These are phyloP conservation scores for Claviceps digitariae DNA, from an alignment of 2,329 filamentous ascomycete genomes.

Conservation along the genomic window DNA sequence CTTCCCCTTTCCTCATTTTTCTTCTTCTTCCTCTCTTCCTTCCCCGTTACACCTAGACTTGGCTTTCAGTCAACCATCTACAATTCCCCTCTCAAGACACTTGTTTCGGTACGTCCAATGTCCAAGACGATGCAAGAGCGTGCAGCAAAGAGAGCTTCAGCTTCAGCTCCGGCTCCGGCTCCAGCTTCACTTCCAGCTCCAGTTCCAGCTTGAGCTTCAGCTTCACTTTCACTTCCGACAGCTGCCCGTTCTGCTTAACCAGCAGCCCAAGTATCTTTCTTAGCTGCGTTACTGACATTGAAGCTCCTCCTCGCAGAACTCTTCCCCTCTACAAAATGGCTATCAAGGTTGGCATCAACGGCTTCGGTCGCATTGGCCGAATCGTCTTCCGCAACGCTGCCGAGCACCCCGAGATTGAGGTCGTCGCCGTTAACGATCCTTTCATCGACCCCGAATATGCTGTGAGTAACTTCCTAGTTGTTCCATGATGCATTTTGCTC, in stretches of 20 bases:
- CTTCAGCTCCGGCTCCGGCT: not conserved
- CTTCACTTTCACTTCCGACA: not conserved
- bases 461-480: constrained; percentile 45
- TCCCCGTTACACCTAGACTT: not conserved
- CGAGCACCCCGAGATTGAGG: constrained; percentile 76
- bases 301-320: constrained; percentile 2
- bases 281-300: not conserved
- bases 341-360: constrained; percentile 92
- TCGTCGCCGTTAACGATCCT: constrained; percentile 97
- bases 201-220: not conserved
- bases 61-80: not conserved
- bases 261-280: not conserved
- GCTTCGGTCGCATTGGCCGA: constrained; percentile 98
- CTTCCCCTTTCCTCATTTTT: not conserved
- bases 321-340: constrained; percentile 21
- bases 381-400: constrained; percentile 98
- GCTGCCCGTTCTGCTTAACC: not conserved
- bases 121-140: not conserved
- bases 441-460: constrained; percentile 98
- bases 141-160: not conserved
- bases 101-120: constrained; percentile 1
- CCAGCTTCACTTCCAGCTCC: not conserved
- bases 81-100: constrained; percentile 2
- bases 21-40: not conserved
- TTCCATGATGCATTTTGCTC: not conserved